phyloP scores from a whole-genome alignment of 148 eudicot genomes.

The Rhododendron ferrugineum region DNA sequence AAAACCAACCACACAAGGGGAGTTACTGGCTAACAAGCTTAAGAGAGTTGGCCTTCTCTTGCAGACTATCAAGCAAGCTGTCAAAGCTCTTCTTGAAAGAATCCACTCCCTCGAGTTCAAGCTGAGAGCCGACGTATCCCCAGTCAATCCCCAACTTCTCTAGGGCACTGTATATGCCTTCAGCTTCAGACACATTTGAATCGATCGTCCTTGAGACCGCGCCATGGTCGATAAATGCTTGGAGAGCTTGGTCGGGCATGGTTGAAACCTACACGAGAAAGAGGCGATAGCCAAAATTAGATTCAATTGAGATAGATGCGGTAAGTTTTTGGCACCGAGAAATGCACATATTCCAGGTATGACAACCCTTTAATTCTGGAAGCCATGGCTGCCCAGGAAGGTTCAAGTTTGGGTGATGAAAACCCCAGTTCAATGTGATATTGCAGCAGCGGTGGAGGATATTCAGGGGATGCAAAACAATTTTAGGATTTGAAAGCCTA shows the following conservation, averaged over 20 bases:
- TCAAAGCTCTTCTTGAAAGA: constrained; percentile 87
- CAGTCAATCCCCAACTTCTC: constrained; percentile 93
- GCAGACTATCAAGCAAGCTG: constrained; percentile 76
- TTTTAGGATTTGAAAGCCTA: background rate
- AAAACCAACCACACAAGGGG: background rate
- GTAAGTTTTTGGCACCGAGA: background rate
- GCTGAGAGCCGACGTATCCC: constrained; percentile 80
- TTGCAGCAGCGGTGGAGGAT: background rate
- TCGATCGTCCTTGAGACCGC: constrained; percentile 86
- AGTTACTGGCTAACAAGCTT: constrained; percentile 43
- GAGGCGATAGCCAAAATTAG: background rate
- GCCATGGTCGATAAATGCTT: constrained; percentile 87
- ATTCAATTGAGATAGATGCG: background rate
- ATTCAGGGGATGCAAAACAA: background rate
- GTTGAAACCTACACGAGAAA: constrained; percentile 71
- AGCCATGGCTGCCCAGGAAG: background rate
- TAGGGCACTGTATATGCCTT: constrained; percentile 87
- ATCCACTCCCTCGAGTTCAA: constrained; percentile 85
- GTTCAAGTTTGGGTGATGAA: background rate
- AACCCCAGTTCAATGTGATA: background rate
- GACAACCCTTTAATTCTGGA: background rate
- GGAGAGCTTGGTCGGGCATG: constrained; percentile 97
- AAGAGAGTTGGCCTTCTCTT: constrained; percentile 80
- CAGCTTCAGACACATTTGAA: constrained; percentile 75
- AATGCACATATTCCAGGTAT: background rate